phyloP scores from a whole-genome alignment of 306 rosid genomes.

The Glycine tomentella region DNA sequence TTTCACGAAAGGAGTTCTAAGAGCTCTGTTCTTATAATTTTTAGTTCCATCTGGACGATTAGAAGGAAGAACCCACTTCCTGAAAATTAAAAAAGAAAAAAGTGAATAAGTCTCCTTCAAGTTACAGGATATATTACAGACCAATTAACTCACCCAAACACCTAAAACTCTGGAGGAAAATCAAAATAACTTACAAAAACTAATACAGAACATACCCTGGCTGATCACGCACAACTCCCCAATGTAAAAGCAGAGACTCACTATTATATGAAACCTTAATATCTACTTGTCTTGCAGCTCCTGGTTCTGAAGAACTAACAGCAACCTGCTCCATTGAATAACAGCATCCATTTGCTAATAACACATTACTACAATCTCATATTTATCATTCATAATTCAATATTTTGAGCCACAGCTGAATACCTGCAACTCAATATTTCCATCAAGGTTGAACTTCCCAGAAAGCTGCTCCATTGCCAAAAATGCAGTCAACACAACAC shows the following conservation, averaged over 20 bases:
- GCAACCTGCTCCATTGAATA: constrained; percentile 66
- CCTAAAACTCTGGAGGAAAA: constrained; percentile 12
- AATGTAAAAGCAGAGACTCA: constrained; percentile 83
- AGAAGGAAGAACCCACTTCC: constrained; percentile 96
- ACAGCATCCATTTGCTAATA: constrained; percentile 45
- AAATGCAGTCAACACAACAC: constrained; percentile 48
- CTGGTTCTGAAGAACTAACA: constrained; percentile 65
- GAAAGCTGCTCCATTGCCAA: constrained; percentile 63
- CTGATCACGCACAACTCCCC: constrained; percentile 78
- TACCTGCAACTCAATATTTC: constrained; percentile 89
- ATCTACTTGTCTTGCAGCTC: constrained; percentile 60
- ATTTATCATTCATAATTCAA: constrained; percentile 39
- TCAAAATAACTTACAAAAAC: constrained; percentile 30
- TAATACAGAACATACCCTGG: constrained; percentile 72
- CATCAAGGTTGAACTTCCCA: constrained; percentile 81
- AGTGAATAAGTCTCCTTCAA: constrained; percentile 23
- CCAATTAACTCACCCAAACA: not conserved
- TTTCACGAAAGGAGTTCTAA: constrained; percentile 83
- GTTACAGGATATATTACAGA: constrained; percentile 16
- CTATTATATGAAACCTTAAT: constrained; percentile 64
- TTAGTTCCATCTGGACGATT: constrained; percentile 78
- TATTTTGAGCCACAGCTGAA: constrained; percentile 27
- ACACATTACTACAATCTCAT: constrained; percentile 23
- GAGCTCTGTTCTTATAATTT: constrained; percentile 80
- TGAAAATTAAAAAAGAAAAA: constrained; percentile 54